These are phyloP conservation scores for Fusarium lateritium DNA, from an alignment of 2,329 filamentous ascomycete genomes.

Conservation along the genomic window DNA sequence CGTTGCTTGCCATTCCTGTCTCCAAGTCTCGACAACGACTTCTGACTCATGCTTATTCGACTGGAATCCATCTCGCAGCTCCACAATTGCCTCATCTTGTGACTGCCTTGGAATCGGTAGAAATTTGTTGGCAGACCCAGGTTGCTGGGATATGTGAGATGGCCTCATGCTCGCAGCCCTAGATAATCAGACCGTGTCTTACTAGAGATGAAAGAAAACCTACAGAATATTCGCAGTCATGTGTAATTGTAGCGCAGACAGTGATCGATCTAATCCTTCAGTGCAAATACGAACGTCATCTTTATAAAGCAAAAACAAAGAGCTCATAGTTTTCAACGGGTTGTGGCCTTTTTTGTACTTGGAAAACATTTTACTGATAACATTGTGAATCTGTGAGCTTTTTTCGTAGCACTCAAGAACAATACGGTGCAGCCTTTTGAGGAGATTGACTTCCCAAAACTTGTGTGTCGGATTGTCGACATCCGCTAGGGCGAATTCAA, in stretches of 20 bases:
- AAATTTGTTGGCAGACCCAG: too few species aligned
- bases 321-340: background rate
- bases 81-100: too few species aligned
- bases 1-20: too few species aligned
- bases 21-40: too few species aligned
- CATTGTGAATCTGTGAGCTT: background rate
- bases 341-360: background rate
- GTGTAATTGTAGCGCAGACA: background rate
- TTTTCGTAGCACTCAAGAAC: conserved; percentile 11
- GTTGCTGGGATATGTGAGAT: too few species aligned
- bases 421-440: background rate
- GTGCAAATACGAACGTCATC: background rate
- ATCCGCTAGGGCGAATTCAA: background rate
- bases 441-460: background rate
- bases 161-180: too few species aligned
- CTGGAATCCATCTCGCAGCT: too few species aligned
- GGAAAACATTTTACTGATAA: background rate
- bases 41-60: too few species aligned
- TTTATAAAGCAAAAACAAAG: conserved; percentile 17
- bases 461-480: background rate
- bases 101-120: too few species aligned
- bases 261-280: conserved; percentile 3
- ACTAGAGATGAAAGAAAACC: too few species aligned
- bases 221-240: background rate
- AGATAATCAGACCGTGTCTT: too few species aligned